These are phyloP conservation scores for Canavalia ensiformis DNA, from an alignment of 306 rosid genomes.

Conservation along the genomic window DNA sequence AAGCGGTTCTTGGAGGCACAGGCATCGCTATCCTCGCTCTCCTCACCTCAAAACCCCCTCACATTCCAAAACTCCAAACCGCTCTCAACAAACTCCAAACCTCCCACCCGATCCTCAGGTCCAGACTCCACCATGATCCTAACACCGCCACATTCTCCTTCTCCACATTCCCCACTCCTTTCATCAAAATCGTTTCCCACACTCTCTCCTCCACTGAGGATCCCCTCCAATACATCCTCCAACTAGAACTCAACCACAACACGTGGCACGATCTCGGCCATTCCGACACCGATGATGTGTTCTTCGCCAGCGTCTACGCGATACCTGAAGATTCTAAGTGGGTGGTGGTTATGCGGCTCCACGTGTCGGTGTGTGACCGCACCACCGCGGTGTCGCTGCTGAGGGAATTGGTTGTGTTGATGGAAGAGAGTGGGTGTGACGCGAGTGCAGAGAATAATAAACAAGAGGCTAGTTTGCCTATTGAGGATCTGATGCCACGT, in stretches of 20 bases:
- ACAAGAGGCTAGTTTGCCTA: slow-evolving; percentile 39
- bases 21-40: slow-evolving; percentile 65
- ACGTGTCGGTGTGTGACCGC: slow-evolving; percentile 66
- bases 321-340: slow-evolving; percentile 22
- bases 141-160: slow-evolving; percentile 24
- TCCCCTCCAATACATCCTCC: slow-evolving; percentile 60
- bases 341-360: slow-evolving; percentile 56
- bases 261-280: slow-evolving; percentile 33
- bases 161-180: slow-evolving; percentile 30
- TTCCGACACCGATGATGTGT: background rate
- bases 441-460: background rate
- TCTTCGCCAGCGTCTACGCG: slow-evolving; percentile 52
- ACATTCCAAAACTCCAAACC: slow-evolving; percentile 45
- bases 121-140: slow-evolving; percentile 1
- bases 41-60: slow-evolving; percentile 42
- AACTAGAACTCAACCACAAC: slow-evolving; percentile 62
- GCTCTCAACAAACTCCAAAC: slow-evolving; percentile 61
- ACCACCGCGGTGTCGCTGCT: slow-evolving; percentile 62
- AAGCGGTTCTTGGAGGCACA: slow-evolving; percentile 64
- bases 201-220: slow-evolving; percentile 1
- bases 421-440: background rate
- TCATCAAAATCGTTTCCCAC: background rate
- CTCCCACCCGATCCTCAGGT: slow-evolving; percentile 64
- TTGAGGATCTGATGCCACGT: slow-evolving; percentile 61
- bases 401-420: slow-evolving; percentile 49